A percentile compares a stretch with the other conserved stretches of the same genome.
Evolutionary conservation across 305 asterid species (phyloP).

Genomic region (Solanum hybrid): DNA sequence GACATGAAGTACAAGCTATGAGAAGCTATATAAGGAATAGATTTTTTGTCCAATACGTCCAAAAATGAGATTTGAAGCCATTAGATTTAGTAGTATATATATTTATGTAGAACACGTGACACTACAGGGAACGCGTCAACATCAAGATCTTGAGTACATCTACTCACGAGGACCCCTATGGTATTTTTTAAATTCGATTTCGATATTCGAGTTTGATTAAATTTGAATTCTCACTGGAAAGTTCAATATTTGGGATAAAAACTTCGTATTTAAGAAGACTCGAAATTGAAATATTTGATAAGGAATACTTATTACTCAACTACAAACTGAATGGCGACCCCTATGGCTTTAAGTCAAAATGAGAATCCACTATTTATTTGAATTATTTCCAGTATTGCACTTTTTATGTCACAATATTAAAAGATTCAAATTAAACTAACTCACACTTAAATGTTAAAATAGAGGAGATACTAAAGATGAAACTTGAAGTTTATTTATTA

Average conservation of each 20-base stretch:
- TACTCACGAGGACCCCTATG: neutral
- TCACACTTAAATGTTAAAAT: neutral
- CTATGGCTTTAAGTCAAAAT: neutral
- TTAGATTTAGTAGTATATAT: neutral
- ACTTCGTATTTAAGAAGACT: accelerated
- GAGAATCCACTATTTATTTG: neutral
- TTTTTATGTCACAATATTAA: neutral
- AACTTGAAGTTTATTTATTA: neutral
- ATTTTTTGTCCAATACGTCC: neutral
- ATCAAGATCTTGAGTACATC: neutral
- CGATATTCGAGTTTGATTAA: no score
- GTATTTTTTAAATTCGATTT: no score
- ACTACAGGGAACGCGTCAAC: neutral
- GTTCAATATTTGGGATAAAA: accelerated
- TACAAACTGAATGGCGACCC: neutral
- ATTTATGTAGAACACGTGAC: neutral
- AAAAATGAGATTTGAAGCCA: neutral
- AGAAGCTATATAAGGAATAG: neutral
- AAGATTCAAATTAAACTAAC: neutral
- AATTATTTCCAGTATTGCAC: neutral
- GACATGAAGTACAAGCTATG: neutral
- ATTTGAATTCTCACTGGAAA: accelerated
- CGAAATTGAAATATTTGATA: accelerated
- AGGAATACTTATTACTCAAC: no score
- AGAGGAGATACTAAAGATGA: neutral